Evolutionary conservation across 108 stramenopile genomes (phyloP).

Genomic region (Asterionellopsis glacialis): DNA sequence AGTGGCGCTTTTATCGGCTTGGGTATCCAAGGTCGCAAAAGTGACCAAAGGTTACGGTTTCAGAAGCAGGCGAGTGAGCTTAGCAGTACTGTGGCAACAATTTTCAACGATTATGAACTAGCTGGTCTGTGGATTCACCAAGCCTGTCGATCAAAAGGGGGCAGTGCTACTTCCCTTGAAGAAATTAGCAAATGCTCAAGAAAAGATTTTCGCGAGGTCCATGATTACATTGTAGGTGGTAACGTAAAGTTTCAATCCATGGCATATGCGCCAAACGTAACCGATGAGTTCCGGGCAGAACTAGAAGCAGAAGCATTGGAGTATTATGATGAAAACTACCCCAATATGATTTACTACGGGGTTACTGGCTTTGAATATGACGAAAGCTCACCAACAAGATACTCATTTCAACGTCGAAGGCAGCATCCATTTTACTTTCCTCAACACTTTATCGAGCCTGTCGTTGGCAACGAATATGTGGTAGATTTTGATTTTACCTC

Average conservation of each 20-base stretch:
- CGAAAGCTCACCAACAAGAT: not conserved
- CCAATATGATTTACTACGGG: constrained; percentile 21
- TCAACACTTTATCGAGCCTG: constrained; percentile 38
- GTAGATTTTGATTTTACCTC: constrained; percentile 29
- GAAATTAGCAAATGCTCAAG: constrained; percentile 1
- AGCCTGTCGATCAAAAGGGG: not conserved
- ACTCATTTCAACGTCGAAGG: too few relatives aligned
- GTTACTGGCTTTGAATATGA: constrained; percentile 10
- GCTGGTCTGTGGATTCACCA: not conserved
- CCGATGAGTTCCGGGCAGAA: constrained; percentile 17
- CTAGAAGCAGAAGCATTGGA: constrained; percentile 22
- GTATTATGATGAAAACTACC: constrained; percentile 32
- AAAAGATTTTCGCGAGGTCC: constrained; percentile 34
- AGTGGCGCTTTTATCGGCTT: not conserved
- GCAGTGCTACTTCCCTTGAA: not conserved
- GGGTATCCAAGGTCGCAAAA: not conserved
- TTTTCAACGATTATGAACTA: not conserved
- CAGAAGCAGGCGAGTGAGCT: not conserved
- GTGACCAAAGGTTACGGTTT: not conserved
- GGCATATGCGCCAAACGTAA: constrained; percentile 30
- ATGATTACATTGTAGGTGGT: constrained; percentile 19
- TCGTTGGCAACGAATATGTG: constrained; percentile 39
- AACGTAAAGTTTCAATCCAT: constrained; percentile 26
- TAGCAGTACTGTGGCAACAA: not conserved
- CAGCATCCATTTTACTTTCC: constrained; percentile 32